Evolutionary conservation across 495 filamentous ascomycete genomes (phyloP).

Genomic region (Neurospora terricola): DNA sequence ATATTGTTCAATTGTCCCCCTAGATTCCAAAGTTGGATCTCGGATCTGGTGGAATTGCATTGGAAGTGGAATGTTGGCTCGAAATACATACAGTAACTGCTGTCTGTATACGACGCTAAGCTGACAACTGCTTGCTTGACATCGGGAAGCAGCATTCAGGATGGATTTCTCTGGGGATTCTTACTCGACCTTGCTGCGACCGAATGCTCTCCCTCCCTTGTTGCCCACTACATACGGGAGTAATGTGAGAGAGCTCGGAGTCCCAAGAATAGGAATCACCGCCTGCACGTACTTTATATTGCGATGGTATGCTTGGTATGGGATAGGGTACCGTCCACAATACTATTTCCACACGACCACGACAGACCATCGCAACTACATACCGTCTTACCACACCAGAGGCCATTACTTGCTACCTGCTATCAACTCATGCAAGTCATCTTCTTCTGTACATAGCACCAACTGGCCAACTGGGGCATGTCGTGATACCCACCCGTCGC

Average conservation of each 20-base stretch:
- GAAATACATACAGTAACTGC: not conserved
- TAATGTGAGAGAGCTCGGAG: not conserved
- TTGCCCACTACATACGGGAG: not conserved
- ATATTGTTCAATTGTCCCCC: not conserved
- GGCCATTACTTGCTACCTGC: not conserved
- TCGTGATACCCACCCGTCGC: not conserved
- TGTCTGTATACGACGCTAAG: not conserved
- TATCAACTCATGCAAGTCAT: not conserved
- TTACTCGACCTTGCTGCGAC: too few species aligned
- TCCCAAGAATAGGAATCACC: not conserved
- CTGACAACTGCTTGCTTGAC: not conserved
- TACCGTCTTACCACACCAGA: not conserved
- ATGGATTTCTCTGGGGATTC: too few species aligned
- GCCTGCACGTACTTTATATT: not conserved
- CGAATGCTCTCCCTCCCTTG: too few species aligned
- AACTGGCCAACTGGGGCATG: not conserved
- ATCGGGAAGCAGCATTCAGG: not conserved
- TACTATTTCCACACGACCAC: not conserved
- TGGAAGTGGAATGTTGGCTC: not conserved
- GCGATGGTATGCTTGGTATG: not conserved
- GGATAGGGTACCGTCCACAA: not conserved
- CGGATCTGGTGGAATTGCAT: not conserved
- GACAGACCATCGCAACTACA: not conserved
- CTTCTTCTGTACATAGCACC: not conserved
- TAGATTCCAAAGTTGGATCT: not conserved